Percentiles rank a stretch among this genome's conserved stretches.
phyloP scores from a whole-genome alignment of 1,284 basidiomycete genomes.

The Trametes sp. region DNA sequence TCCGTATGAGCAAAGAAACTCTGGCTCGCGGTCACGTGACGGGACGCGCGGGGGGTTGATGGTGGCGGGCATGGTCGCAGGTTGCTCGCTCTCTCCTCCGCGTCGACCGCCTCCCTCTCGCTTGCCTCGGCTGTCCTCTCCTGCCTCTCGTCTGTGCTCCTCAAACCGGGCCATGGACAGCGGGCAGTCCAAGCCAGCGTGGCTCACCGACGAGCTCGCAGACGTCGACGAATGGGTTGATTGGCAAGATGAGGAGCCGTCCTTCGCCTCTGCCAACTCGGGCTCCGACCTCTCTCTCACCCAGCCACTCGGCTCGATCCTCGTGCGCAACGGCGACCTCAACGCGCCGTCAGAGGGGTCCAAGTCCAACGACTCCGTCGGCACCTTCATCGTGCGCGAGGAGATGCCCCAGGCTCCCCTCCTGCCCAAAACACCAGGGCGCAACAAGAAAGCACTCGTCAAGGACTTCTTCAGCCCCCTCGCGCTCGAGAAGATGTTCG shows the following conservation, averaged over 20 bases:
- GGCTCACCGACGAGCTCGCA: slow-evolving; percentile 62
- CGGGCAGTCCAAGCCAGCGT: slow-evolving; percentile 46
- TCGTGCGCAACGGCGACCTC: slow-evolving; percentile 54
- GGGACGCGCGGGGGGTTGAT: too few species aligned
- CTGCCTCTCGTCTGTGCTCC: too few species aligned
- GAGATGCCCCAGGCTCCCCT: slow-evolving; percentile 65
- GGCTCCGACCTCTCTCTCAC: slow-evolving; percentile 68
- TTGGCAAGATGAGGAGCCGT: slow-evolving; percentile 51
- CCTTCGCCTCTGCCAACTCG: slow-evolving; percentile 41
- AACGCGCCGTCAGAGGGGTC: slow-evolving; percentile 39
- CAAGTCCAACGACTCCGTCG: slow-evolving; percentile 47
- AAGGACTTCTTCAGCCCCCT: slow-evolving; percentile 89
- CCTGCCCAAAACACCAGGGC: slow-evolving; percentile 69
- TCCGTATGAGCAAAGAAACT: too few species aligned
- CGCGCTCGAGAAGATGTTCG: slow-evolving; percentile 88
- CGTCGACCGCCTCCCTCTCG: too few species aligned
- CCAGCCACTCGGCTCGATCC: slow-evolving; percentile 58
- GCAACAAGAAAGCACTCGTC: slow-evolving; percentile 63
- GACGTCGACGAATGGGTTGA: slow-evolving; percentile 48
- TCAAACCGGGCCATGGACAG: slow-evolving; percentile 24
- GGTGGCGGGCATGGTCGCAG: too few species aligned
- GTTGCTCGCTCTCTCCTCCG: too few species aligned
- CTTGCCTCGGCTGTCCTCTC: too few species aligned
- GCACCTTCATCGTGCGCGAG: slow-evolving; percentile 85
- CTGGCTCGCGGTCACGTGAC: too few species aligned